Conservation (phyloP, 495 filamentous ascomycete species). For the Penicillium waksmanii region DNA sequence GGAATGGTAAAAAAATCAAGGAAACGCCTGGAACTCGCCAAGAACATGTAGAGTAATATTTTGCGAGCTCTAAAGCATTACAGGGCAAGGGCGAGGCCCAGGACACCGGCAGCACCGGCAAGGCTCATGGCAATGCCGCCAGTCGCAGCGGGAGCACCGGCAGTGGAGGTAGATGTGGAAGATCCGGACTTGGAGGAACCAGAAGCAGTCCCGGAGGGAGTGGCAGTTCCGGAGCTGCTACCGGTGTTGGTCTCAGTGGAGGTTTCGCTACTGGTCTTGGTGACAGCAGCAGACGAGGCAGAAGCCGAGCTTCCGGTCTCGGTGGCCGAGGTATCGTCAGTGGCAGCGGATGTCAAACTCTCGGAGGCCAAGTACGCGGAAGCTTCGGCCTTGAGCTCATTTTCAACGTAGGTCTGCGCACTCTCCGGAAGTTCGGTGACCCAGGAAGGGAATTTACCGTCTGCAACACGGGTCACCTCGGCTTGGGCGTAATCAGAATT, state of each 20-base stretch:
- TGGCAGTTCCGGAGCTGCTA: slow-evolving; percentile 5
- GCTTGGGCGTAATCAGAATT: slow-evolving; percentile 17
- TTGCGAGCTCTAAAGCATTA: background rate
- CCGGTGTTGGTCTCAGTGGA: slow-evolving; percentile 1
- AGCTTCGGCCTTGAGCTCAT: slow-evolving; percentile 19
- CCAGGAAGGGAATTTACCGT: slow-evolving; percentile 26
- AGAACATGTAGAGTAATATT: background rate
- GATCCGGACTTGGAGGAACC: slow-evolving; percentile 11
- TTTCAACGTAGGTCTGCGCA: slow-evolving; percentile 22
- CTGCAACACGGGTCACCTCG: slow-evolving; percentile 15
- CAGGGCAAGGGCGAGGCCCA: slow-evolving; percentile 33
- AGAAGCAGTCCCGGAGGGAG: slow-evolving; percentile 6
- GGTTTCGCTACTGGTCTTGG: background rate
- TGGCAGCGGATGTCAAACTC: background rate
- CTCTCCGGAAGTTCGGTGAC: slow-evolving; percentile 25
- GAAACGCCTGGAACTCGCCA: background rate
- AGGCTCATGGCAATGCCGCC: slow-evolving; percentile 21
- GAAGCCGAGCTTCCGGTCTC: background rate
- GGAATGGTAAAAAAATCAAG: background rate
- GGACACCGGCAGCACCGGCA: slow-evolving; percentile 27
- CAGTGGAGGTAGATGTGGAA: slow-evolving; percentile 18
- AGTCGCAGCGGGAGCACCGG: slow-evolving; percentile 17
- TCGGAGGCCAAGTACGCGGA: slow-evolving; percentile 7
- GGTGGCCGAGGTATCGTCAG: background rate
- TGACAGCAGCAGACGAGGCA: background rate